Conservation (phyloP, 2,329 filamentous ascomycete species). For the Coccinonectria pachysandricola region DNA sequence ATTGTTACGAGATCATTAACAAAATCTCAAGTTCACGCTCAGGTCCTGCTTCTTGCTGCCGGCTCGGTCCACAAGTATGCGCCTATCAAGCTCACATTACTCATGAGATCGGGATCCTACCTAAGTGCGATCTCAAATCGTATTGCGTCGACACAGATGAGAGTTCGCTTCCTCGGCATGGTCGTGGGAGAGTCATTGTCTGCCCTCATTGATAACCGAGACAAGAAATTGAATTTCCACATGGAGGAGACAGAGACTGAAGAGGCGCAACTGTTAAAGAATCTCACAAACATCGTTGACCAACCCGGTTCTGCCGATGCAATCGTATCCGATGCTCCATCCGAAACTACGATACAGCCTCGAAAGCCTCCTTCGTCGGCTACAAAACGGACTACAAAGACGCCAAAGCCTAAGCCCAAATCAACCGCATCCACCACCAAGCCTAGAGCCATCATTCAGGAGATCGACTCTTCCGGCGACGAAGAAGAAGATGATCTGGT, state of each 20-base stretch:
- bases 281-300: constrained; percentile 54
- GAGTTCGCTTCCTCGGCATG: constrained; percentile 79
- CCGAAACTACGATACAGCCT: constrained; percentile 1
- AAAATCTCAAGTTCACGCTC: constrained; percentile 71
- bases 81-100: constrained; percentile 54
- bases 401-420: constrained; percentile 21
- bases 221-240: constrained; percentile 71
- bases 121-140: constrained; percentile 76
- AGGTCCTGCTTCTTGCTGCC: constrained; percentile 66
- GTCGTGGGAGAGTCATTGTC: constrained; percentile 67
- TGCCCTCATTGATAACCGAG: constrained; percentile 52
- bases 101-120: constrained; percentile 63
- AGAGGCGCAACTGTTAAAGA: constrained; percentile 68
- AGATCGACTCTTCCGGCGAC: constrained; percentile 50
- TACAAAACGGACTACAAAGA: constrained; percentile 9
- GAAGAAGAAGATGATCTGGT: constrained; percentile 58
- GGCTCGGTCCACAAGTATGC: constrained; percentile 62
- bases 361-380: constrained; percentile 1
- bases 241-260: constrained; percentile 65
- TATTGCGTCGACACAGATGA: constrained; percentile 62
- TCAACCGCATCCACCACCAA: constrained; percentile 19
- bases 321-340: constrained; percentile 27
- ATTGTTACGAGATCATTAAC: too few relatives aligned
- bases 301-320: constrained; percentile 45
- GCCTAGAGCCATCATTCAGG: constrained; percentile 49